Percentiles rank a stretch among this genome's conserved stretches.
Evolutionary conservation across 306 rosid species (phyloP).

Genomic region (Ziziphus jujuba): DNA sequence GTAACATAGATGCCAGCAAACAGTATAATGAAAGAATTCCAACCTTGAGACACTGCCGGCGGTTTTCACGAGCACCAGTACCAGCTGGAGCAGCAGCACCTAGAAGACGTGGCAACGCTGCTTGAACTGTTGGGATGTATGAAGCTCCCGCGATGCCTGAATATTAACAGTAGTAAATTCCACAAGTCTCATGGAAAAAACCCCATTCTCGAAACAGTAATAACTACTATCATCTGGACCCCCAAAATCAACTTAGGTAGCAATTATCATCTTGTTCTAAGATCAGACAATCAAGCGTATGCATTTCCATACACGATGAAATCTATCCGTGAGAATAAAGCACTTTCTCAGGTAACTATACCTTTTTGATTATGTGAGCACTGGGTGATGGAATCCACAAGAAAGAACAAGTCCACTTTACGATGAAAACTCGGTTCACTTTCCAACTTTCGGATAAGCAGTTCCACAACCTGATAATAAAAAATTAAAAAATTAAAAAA

Average conservation of each 20-base stretch:
- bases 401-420: conserved; percentile 93
- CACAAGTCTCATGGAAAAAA: conserved; percentile 15
- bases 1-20: neutral
- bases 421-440: conserved; percentile 87
- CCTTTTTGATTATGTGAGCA: conserved; percentile 94
- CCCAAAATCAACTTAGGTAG: neutral
- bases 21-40: conserved; percentile 9
- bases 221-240: neutral
- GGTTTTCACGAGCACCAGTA: conserved; percentile 89
- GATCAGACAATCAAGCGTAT: neutral
- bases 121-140: conserved; percentile 88
- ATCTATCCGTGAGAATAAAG: conserved; percentile 13
- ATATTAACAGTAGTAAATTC: conserved; percentile 23
- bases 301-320: neutral
- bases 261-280: no score
- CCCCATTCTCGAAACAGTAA: no score
- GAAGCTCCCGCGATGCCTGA: conserved; percentile 98
- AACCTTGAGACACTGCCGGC: conserved; percentile 99
- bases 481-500: no score
- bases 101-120: conserved; percentile 94
- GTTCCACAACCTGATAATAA: conserved; percentile 87
- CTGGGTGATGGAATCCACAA: conserved; percentile 97
- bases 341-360: conserved; percentile 18
- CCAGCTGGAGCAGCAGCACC: conserved; percentile 99
- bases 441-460: conserved; percentile 93